Base-by-base conservation (phyloP, 805 yeast species). In the Suhomyces faveliae region DNA sequence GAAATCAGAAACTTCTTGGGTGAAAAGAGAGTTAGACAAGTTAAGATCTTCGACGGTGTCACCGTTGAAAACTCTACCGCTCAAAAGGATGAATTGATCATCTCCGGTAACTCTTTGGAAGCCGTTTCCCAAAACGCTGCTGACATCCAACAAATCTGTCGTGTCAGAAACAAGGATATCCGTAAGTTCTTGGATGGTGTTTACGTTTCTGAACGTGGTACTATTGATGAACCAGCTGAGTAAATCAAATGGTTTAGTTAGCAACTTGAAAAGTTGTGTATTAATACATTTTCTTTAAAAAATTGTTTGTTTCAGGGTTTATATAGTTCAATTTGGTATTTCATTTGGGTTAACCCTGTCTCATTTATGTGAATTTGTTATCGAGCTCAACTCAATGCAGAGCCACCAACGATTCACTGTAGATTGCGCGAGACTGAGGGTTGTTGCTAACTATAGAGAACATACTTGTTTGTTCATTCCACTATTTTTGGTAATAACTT, bases 141-240 rank as follows among this genome's bases (percentile, higher is more conserved):
- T 68, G 97, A 90, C 73, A 83, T 94, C 68, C 97, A 92, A 80
- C 98, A 92, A 82, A 83, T 83, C 77, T 90, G 97, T 84, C 85
- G 95, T 77, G 98, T 90, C 73, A 88, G 96, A 84, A 92, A 92
- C 94, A 94, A 94, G 92, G 99, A 92, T 94, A 92, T 94, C 91
- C 89, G 99, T 81, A 92, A 92, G 85, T 92, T 92, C 85, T 87
- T 94, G 84, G 99, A 95, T 78, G 99, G 99, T 90, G 91, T 92
- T 81, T 92, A 92, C 78, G 99, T 92, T 68, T 91, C 97, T 62
- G 95, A 87, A 80, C 87, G 87, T 79, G 96, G 96, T 70, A 79
- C 80, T 74, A 81, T 92, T 71, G 87, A 33, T 1, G 37, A 77
- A 58, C 88, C 84, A 73, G 91, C 85, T 23, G 52, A 59, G 51